Evolutionary conservation across 441 rosid species (phyloP), one percentile per base, ranked within the genome.

Genomic region (Populus hybrid): DNA sequence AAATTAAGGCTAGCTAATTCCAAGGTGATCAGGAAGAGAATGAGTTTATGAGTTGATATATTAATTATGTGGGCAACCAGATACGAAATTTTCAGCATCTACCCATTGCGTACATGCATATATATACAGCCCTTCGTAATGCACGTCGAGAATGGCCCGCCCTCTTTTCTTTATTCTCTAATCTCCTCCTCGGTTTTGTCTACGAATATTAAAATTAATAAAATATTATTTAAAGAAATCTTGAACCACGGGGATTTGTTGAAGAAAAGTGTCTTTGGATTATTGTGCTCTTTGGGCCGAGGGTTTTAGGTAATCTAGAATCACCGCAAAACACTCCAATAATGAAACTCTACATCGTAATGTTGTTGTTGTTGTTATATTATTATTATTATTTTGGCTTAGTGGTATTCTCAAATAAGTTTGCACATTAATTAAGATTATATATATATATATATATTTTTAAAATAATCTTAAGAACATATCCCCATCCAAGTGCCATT

Each of bases 1-100:
- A 70, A 70, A 28, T 61, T 6, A 23, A 38, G 16, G 38, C 23
- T 10, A 35, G 67, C 64, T 70, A 73, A 65, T 72, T 71, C 66
- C 80, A 23, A 63, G 72, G 42, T 68, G 69, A 61, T 24, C 21
- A 59, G 67, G 33, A 26, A 63, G 74, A 77, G 70, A 63, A 77
- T 64, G 74, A 38, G 9, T 26, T 68, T 11, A 68, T 69, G 56
- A 10, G 6, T 14, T 2, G 9, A 68, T 56, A 20, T 16, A 6
- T 16, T 16, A 5, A 6, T 16, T 6, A 5, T 68, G 45, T 33
- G 75, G 35, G 69, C 83, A 78, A 77, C 83, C 81, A 74, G 78
- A 81, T 64, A 77, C 73, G 79, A 77, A 75, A 81, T 72, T 23
- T 63, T 18, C 16, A 8, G 56, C 69, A 36, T 66, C 36, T 18